Evolutionary conservation across 179 eudicot species (phyloP), one percentile per base, ranked within the genome.

Genomic region (Camellia oleifera): DNA sequence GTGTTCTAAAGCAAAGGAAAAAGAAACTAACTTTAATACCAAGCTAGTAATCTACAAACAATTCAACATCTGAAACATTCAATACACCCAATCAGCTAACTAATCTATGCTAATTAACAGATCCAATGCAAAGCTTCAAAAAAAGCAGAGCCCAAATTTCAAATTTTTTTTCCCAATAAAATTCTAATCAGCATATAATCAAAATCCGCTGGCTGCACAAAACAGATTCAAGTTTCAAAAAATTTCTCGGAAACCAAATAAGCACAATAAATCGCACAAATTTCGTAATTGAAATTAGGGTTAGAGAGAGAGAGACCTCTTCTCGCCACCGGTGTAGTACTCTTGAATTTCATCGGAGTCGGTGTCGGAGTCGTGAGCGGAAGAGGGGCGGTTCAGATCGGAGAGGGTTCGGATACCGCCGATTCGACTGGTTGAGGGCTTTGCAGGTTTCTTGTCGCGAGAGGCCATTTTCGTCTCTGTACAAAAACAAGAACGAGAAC

Each of bases 281-380:
- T 45, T 11, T n/a, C 15, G 15, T 3, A 20, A 20, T 18, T 15
- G 56, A 9, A 74, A 32, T 3, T 72, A 72, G 76, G 62, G 61
- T 5, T 72, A 74, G 77, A 58, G 78, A 12, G 90, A 26, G 32
- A 26, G 83, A 58, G 72, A 92, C 97, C 97, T 93, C 83, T 90
- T 93, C 72, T 90, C 87, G 15, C 95, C 95, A 81, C 96, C 97
- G 57, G 95, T 88, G 78, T 88, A 88, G 83, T 90, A 89, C 86
- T 92, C 91, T 67, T 88, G 84, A 40, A 90, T 89, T 40, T 79
- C 89, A 85, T 89, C 92, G 67, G 88, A 76, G 78, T 91, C 95
- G 14, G 81, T 77, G 52, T 78, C 93, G 44, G 86, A 84, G 9
- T 75, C 91, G 17, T 71, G 83, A 5, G 66, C 90, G 83, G 81